phyloP scores from a whole-genome alignment of 164 flowering plant genomes.

The Stephania yunnanensis region DNA sequence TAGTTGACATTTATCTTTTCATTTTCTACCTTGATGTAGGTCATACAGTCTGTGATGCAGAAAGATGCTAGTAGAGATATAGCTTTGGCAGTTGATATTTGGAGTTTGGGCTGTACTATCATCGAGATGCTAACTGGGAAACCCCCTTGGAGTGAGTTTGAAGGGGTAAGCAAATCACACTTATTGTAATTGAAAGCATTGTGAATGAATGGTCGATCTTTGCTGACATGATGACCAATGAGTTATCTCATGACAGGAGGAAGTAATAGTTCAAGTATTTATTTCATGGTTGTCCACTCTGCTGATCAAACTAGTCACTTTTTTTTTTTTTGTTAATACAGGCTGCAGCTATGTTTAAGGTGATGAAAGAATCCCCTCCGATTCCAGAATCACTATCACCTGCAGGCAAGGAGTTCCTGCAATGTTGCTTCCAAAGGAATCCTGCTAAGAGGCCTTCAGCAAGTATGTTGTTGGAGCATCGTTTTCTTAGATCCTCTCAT shows the following conservation, averaged over 20 bases:
- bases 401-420: conserved; percentile 79
- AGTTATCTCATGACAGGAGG: neutral
- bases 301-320: neutral
- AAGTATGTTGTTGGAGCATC: conserved; percentile 58
- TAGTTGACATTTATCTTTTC: neutral
- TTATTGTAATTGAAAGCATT: neutral
- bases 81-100: conserved; percentile 80
- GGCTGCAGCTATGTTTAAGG: conserved; percentile 96
- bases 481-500: conserved; percentile 44
- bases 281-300: neutral
- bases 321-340: conserved; percentile 22
- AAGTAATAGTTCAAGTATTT: neutral
- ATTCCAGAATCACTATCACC: conserved; percentile 70
- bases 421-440: conserved; percentile 68
- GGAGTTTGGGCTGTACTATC: conserved; percentile 97
- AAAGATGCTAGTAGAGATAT: conserved; percentile 53
- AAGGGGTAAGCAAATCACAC: conserved; percentile 55
- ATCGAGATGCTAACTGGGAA: conserved; percentile 88
- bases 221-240: neutral
- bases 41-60: conserved; percentile 64
- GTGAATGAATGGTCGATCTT: neutral
- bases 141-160: conserved; percentile 92
- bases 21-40: conserved; percentile 29
- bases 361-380: conserved; percentile 62
- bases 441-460: conserved; percentile 90